Conservation (phyloP, 1,139 yeast genomes). For the Scheffersomyces segobiensis region DNA sequence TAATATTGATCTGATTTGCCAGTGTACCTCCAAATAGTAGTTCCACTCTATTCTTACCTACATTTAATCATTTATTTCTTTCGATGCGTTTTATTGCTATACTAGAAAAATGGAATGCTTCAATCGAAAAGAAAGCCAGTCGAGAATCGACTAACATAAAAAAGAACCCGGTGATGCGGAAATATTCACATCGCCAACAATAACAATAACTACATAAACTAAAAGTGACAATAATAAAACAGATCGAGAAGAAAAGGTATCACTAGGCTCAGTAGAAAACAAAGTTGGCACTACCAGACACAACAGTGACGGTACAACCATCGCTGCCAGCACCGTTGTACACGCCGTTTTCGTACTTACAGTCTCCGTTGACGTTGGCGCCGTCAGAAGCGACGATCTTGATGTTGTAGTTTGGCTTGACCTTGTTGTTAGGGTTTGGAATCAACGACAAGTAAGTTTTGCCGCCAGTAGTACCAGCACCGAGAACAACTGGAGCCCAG, state of each 20-base stretch:
- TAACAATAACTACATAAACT: neutral
- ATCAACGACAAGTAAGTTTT: conserved; percentile 72
- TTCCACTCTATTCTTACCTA: too few relatives aligned
- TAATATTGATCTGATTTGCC: too few relatives aligned
- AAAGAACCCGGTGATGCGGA: neutral
- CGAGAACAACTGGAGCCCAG: conserved; percentile 82
- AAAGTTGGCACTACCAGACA: conserved; percentile 66
- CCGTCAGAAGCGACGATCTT: conserved; percentile 63
- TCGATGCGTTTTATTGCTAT: neutral
- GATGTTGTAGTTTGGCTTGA: conserved; percentile 64
- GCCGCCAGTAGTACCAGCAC: conserved; percentile 68
- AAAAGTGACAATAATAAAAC: neutral
- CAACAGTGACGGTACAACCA: conserved; percentile 78
- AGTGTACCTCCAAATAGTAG: too few relatives aligned
- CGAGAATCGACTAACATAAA: neutral
- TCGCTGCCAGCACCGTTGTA: conserved; percentile 66
- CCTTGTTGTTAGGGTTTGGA: conserved; percentile 76
- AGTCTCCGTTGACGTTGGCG: conserved; percentile 56
- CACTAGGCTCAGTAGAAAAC: conserved; percentile 48
- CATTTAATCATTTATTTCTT: neutral
- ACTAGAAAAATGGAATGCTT: neutral
- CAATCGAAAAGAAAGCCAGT: neutral
- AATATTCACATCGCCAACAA: neutral
- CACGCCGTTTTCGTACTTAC: conserved; percentile 62
- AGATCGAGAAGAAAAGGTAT: neutral